phyloP scores from a whole-genome alignment of 2,329 filamentous ascomycete species.

The Verticillium nubilum region DNA sequence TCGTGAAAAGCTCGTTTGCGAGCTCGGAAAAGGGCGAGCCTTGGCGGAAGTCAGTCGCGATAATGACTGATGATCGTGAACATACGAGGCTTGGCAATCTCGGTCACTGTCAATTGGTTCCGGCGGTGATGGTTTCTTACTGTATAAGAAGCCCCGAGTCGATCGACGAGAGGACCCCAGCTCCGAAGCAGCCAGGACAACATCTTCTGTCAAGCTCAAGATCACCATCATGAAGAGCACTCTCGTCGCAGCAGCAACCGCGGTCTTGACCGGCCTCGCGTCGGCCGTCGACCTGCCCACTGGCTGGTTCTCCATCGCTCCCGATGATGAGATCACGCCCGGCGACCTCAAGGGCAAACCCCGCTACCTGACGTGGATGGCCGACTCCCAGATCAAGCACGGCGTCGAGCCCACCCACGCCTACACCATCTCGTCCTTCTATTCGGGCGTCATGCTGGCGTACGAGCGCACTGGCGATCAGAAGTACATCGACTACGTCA shows the following conservation, averaged over 20 bases:
- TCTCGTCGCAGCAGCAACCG: background rate
- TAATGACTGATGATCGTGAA: background rate
- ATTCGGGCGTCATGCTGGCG: constrained; percentile 16
- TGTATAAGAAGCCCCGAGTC: background rate
- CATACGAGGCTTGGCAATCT: background rate
- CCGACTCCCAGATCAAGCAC: constrained; percentile 19
- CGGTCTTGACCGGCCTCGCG: constrained; percentile 2
- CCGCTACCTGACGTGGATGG: constrained; percentile 20
- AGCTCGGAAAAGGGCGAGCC: background rate
- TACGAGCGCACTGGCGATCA: constrained; percentile 16
- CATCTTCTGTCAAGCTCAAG: background rate
- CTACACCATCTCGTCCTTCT: constrained; percentile 20
- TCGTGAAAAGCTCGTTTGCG: background rate
- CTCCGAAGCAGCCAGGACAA: background rate
- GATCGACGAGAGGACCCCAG: background rate
- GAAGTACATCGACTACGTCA: constrained; percentile 18
- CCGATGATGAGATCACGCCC: constrained; percentile 8
- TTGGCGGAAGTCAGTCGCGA: background rate
- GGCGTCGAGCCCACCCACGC: constrained; percentile 18
- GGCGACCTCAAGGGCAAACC: constrained; percentile 6
- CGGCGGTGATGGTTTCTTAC: background rate
- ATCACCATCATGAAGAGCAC: background rate
- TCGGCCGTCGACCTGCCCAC: constrained; percentile 7
- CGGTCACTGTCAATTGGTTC: background rate
- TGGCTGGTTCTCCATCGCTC: constrained; percentile 9